Base-by-base conservation (phyloP, 139 green algal genomes). In the Picochlorum sp. region DNA sequence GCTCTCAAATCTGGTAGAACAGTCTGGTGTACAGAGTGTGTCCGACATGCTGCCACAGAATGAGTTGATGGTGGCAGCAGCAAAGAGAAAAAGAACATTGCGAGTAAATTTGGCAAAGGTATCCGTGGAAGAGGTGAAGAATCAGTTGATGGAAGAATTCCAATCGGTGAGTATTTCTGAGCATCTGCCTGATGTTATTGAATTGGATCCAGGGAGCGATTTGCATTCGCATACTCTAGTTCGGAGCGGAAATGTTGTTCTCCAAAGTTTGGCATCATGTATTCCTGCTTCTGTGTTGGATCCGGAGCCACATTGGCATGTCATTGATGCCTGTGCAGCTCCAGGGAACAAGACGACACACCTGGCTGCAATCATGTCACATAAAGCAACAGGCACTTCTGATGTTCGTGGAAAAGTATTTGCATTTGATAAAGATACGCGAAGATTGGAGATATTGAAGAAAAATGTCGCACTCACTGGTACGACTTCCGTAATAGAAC, bases 321-420 rank as follows among this genome's bases (percentile, higher is more conserved):
- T 97, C 14, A 38, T 98, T 56, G 92, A 98, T 77, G 85, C 79
- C 44, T 98, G 92, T 69, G 89, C 92, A 1, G 93, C 93, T 4
- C 93, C 93, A 1, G 93, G 93, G 51, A 98, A 98, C 83, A 98
- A 98, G 70, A 98, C 93, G 1, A 98, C 90, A 0, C 93, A 98
- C 63, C 50, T 97, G 24, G 92, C 64, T 65, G 66, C 68, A 74
- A 16, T 49, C 45, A 14, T 70, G 14, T 15, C 10, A 8, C 63
- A 52, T 32, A 34, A 61, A 71, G n/a, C 45, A 51, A 24, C 7
- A 49, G 4, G 49, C 84, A 21, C 62, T 87, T 65, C 26, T n/a
- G 54, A 61, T 23, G 23, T 2, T 26, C 47, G 1, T 9, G 85
- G 90, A 34, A 71, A 52, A 18, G 78, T 98, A 1, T 57, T 85